phyloP scores from a whole-genome alignment of 352 stramenopile genomes.

The Thraustochytrium sp. region DNA sequence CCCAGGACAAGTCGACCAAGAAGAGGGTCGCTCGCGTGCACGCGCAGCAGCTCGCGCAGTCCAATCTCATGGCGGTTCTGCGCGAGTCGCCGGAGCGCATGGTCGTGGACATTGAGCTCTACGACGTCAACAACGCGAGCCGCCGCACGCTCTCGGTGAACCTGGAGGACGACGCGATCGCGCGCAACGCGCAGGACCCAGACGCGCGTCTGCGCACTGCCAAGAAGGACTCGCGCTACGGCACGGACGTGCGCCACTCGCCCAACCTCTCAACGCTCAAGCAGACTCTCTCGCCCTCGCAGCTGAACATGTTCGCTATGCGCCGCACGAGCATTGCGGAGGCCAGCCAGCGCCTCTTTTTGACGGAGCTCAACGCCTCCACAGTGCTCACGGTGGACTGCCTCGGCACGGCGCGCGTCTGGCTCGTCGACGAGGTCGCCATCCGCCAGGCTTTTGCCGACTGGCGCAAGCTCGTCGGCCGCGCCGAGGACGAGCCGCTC shows the following conservation, averaged over 20 bases:
- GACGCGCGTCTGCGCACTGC: not conserved
- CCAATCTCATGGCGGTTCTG: constrained; percentile 30
- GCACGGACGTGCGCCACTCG: constrained; percentile 23
- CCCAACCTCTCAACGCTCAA: constrained; percentile 26
- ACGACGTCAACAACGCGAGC: constrained; percentile 24
- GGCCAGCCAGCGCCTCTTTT: not conserved
- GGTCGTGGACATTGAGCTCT: constrained; percentile 21
- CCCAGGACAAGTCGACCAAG: not conserved
- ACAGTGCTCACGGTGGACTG: constrained; percentile 20
- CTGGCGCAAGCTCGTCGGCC: constrained; percentile 38
- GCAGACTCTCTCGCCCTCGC: not conserved
- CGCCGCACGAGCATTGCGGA: constrained; percentile 27
- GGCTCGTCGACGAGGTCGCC: constrained; percentile 36
- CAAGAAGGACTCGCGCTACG: not conserved
- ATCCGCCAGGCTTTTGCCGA: constrained; percentile 35
- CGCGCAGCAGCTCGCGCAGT: constrained; percentile 4
- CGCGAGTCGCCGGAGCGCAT: constrained; percentile 30
- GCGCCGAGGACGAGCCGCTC: constrained; percentile 20
- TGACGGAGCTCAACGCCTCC: constrained; percentile 4
- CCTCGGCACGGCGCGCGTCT: constrained; percentile 17
- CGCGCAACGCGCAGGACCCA: not conserved
- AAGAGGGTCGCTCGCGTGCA: constrained; percentile 10
- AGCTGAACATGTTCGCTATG: constrained; percentile 45
- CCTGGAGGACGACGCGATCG: constrained; percentile 26
- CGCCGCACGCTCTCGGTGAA: constrained; percentile 13